These are phyloP conservation scores for Kitagawia praeruptora DNA, from an alignment of 129 eudicot species.

Conservation along the genomic window DNA sequence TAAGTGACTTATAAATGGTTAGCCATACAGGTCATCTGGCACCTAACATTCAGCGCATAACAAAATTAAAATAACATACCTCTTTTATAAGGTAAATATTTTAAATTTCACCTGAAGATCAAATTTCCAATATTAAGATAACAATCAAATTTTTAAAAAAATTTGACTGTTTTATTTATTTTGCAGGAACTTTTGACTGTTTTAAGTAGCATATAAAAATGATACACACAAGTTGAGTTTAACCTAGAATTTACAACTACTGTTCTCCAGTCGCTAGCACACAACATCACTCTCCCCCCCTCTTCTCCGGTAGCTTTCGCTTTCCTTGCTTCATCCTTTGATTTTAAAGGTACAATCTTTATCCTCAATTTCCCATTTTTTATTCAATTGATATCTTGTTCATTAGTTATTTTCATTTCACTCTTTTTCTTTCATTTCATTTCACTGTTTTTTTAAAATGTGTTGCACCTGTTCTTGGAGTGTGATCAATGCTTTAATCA, in stretches of 20 bases:
- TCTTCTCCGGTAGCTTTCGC: constrained; percentile 1
- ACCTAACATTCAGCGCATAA: too few species aligned
- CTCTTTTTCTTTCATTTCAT: background rate
- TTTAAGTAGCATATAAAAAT: background rate
- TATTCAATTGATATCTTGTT: background rate
- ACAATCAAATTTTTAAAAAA: too few species aligned
- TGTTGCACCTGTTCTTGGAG: background rate
- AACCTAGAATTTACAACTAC: background rate
- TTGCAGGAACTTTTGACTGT: background rate
- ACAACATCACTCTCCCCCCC: background rate
- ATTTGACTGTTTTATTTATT: too few species aligned
- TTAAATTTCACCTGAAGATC: too few species aligned
- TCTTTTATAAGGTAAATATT: too few species aligned
- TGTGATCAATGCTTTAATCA: constrained; percentile 3
- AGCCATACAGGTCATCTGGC: too few species aligned
- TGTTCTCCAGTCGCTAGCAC: background rate
- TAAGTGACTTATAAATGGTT: too few species aligned
- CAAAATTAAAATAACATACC: too few species aligned
- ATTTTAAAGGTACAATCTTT: background rate
- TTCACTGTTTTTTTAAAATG: too few species aligned
- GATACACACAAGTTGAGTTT: background rate
- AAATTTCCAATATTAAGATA: too few species aligned
- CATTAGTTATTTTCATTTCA: background rate
- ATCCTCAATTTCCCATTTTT: background rate
- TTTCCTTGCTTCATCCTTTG: background rate